A percentile compares a stretch with the other conserved stretches of the same genome.
These are phyloP conservation scores for Pseudonectria foliicola DNA, from an alignment of 2,329 filamentous ascomycete species.

Conservation along the genomic window DNA sequence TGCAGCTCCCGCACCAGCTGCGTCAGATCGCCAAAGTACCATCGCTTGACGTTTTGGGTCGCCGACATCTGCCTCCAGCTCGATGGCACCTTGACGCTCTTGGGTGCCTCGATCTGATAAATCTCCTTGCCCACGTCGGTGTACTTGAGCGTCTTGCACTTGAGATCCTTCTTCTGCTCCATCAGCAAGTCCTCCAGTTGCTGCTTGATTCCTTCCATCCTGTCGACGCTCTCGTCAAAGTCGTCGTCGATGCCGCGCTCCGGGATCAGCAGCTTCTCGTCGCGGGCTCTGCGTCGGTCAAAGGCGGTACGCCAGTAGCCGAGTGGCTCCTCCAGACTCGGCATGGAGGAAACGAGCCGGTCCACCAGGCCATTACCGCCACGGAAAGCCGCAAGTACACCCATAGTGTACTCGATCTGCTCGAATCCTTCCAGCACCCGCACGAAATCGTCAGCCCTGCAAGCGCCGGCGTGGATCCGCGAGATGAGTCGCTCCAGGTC, in stretches of 20 bases:
- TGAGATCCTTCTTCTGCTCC: conserved; percentile 64
- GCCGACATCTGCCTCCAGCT: conserved; percentile 96
- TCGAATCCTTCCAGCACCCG: conserved; percentile 93
- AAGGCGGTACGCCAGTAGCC: conserved; percentile 89
- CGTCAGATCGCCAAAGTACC: conserved; percentile 82
- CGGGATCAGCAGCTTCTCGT: conserved; percentile 76
- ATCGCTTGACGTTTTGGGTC: conserved; percentile 82
- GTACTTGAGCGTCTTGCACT: conserved; percentile 65
- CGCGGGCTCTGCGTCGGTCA: conserved; percentile 70
- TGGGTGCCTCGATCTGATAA: conserved; percentile 90
- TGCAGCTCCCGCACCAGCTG: conserved; percentile 79
- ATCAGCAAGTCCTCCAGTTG: conserved; percentile 66
- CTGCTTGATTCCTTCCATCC: conserved; percentile 66
- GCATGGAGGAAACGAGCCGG: conserved; percentile 78
- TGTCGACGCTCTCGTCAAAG: conserved; percentile 76
- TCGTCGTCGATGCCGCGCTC: conserved; percentile 83
- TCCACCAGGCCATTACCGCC: conserved; percentile 79
- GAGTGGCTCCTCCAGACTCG: conserved; percentile 66
- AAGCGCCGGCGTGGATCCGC: conserved; percentile 85
- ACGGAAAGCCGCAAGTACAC: conserved; percentile 64
- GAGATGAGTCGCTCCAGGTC: conserved; percentile 93
- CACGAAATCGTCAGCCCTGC: conserved; percentile 86
- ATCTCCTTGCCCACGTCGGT: conserved; percentile 93
- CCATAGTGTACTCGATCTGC: conserved; percentile 93
- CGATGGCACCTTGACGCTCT: conserved; percentile 74